Evolutionary conservation across 192 early-diverging fungal genomes (phyloP).

Genomic region (Glomus cerebriforme): DNA sequence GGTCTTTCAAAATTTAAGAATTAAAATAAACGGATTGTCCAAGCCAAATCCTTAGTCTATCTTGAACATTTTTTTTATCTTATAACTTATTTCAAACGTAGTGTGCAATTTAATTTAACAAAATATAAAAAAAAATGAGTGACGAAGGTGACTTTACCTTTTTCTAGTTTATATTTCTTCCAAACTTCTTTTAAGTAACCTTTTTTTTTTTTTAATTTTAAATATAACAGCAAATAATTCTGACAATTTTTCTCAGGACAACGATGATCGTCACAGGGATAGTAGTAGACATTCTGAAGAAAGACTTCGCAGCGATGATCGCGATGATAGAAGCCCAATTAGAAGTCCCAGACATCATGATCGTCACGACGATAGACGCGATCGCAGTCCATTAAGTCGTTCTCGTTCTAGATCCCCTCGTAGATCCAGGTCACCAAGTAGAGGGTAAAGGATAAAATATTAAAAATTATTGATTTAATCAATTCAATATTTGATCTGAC

Average conservation of each 20-base stretch:
- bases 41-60: too few relatives aligned
- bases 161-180: not conserved
- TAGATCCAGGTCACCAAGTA: slow-evolving; percentile 8
- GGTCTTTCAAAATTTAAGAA: too few relatives aligned
- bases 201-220: not conserved
- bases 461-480: not conserved
- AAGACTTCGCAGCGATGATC: slow-evolving; percentile 25
- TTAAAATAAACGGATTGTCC: too few relatives aligned
- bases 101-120: not conserved
- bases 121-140: slow-evolving; percentile 14
- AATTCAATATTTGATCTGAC: not conserved
- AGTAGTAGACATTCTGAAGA: slow-evolving; percentile 4
- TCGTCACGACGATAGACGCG: slow-evolving; percentile 12
- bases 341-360: slow-evolving; percentile 4
- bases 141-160: slow-evolving; percentile 16
- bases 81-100: not conserved
- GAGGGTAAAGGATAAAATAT: not conserved
- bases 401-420: slow-evolving; percentile 7
- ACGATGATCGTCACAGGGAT: slow-evolving; percentile 24
- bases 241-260: slow-evolving; percentile 25
- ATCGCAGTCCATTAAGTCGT: not conserved
- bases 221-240: slow-evolving; percentile 28
- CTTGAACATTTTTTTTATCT: too few relatives aligned
- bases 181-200: not conserved
- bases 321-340: slow-evolving; percentile 2